phyloP scores from a whole-genome alignment of 2,329 filamentous ascomycete genomes.

The Paramyrothecium roridum region DNA sequence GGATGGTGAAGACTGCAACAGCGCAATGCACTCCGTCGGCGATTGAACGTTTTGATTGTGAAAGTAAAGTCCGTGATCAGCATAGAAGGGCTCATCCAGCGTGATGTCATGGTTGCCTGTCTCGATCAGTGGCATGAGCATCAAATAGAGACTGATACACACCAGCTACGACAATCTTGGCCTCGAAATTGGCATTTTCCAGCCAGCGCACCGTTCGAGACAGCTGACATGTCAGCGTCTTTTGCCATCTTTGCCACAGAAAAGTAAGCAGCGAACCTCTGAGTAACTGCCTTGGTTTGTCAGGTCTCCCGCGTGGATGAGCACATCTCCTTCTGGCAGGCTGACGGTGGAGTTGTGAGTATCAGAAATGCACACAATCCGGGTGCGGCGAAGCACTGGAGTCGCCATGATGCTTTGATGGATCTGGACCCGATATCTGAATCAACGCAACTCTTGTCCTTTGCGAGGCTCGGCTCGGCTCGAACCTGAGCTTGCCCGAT shows the following conservation, averaged over 20 bases:
- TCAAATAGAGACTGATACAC: constrained; percentile 10
- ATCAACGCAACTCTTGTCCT: too few relatives aligned
- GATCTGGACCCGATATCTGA: not conserved
- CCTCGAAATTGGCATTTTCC: constrained; percentile 63
- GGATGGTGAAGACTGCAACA: constrained; percentile 50
- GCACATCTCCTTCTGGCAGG: constrained; percentile 68
- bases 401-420: constrained; percentile 7
- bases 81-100: constrained; percentile 62
- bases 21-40: constrained; percentile 45
- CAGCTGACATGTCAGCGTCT: constrained; percentile 35
- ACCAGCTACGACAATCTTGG: constrained; percentile 70
- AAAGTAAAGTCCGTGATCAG: constrained; percentile 47
- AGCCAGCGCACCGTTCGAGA: constrained; percentile 64
- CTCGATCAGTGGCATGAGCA: not conserved
- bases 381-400: constrained; percentile 40
- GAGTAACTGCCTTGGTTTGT: constrained; percentile 66
- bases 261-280: constrained; percentile 34
- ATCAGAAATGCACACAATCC: constrained; percentile 74
- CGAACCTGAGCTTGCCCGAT: too few relatives aligned
- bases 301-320: constrained; percentile 74
- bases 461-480: too few relatives aligned
- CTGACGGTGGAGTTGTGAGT: constrained; percentile 67
- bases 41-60: constrained; percentile 56
- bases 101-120: constrained; percentile 74
- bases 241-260: not conserved